Evolutionary conservation across 495 filamentous ascomycete genomes (phyloP).

Genomic region (Thermothielavioides terrestris): DNA sequence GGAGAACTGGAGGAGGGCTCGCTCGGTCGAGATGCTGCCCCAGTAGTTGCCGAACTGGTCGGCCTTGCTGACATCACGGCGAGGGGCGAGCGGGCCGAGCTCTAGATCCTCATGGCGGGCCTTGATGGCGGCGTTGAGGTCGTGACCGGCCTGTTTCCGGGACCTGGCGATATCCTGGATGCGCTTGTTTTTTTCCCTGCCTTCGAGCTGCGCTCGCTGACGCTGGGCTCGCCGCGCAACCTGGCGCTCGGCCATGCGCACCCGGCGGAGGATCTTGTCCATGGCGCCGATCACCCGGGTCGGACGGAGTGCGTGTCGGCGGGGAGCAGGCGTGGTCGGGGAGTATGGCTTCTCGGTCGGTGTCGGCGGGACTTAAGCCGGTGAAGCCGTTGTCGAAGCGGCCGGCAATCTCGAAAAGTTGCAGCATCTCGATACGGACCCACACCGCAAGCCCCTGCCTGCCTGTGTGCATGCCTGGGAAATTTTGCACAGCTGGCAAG

Average conservation of each 20-base stretch:
- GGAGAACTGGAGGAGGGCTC: conserved; percentile 17
- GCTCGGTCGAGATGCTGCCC: conserved; percentile 19
- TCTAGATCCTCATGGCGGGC: conserved; percentile 58
- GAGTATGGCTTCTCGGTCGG: neutral
- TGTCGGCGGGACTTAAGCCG: neutral
- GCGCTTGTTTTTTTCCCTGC: conserved; percentile 29
- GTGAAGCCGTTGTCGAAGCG: neutral
- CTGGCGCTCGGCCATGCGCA: conserved; percentile 57
- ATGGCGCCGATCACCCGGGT: conserved; percentile 35
- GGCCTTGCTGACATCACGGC: conserved; percentile 51
- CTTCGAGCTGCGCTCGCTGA: conserved; percentile 24
- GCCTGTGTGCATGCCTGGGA: too few relatives aligned
- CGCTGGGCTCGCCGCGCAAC: conserved; percentile 41
- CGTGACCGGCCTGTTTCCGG: neutral
- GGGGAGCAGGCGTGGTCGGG: neutral
- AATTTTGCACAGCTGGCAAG: conserved; percentile 8
- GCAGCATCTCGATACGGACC: neutral
- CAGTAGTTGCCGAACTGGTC: conserved; percentile 25
- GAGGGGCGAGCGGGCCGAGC: conserved; percentile 66
- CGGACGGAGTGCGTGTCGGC: neutral
- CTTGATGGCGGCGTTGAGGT: conserved; percentile 25
- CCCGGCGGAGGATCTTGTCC: conserved; percentile 68
- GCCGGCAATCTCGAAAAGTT: conserved; percentile 14
- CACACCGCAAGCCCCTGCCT: neutral
- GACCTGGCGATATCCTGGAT: conserved; percentile 8